Evolutionary conservation across 805 yeast genomes (phyloP).

Genomic region (Brettanomyces sp.): DNA sequence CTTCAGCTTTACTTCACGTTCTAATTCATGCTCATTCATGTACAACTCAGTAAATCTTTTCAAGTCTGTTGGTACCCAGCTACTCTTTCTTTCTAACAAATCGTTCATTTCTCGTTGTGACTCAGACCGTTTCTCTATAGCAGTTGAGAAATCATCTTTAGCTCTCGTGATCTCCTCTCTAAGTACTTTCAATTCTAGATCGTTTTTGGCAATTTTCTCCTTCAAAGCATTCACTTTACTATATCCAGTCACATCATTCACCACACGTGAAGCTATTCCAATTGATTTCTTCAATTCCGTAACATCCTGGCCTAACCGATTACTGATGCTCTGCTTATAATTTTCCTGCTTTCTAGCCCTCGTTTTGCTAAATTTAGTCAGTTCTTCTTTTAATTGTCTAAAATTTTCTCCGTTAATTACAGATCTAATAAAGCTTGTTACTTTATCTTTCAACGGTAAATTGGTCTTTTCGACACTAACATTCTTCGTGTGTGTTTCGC

Average conservation of each 20-base stretch:
- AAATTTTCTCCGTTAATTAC: slow-evolving; percentile 25
- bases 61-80: slow-evolving; percentile 72
- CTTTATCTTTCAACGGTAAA: background rate
- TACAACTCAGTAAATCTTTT: slow-evolving; percentile 79
- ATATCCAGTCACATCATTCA: slow-evolving; percentile 91
- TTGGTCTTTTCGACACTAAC: background rate
- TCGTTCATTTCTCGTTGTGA: slow-evolving; percentile 86
- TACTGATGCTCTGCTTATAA: slow-evolving; percentile 25
- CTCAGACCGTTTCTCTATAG: slow-evolving; percentile 52
- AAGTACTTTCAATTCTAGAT: slow-evolving; percentile 37
- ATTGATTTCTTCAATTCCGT: slow-evolving; percentile 50
- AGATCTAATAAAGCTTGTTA: slow-evolving; percentile 12
- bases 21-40: slow-evolving; percentile 70
- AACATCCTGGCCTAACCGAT: slow-evolving; percentile 38
- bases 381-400: slow-evolving; percentile 22
- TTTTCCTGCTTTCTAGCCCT: slow-evolving; percentile 16
- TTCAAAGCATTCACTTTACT: slow-evolving; percentile 68
- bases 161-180: slow-evolving; percentile 38
- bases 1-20: slow-evolving; percentile 45
- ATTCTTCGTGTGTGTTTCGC: background rate
- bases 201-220: slow-evolving; percentile 46
- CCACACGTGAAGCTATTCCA: slow-evolving; percentile 51
- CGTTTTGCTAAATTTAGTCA: slow-evolving; percentile 18
- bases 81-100: slow-evolving; percentile 70
- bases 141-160: slow-evolving; percentile 46